phyloP scores from a whole-genome alignment of 129 eudicot genomes.

The Rutidosis leptorrhynchoides region DNA sequence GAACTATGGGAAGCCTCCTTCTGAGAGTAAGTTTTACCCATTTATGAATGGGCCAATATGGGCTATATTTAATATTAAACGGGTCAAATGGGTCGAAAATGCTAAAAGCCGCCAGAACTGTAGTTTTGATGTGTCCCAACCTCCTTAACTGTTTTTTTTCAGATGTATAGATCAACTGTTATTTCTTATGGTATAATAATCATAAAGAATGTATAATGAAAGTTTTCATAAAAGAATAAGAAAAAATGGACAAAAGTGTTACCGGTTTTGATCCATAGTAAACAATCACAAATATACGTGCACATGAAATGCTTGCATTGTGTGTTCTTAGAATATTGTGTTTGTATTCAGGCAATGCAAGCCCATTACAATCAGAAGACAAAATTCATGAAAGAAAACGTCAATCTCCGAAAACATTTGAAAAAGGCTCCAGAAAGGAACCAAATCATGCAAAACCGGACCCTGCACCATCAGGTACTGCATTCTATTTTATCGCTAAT shows the following conservation, averaged over 20 bases:
- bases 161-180: too few species aligned
- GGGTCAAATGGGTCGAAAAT: neutral
- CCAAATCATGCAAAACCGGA: slow-evolving; percentile 30
- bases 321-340: neutral
- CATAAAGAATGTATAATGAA: too few species aligned
- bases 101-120: neutral
- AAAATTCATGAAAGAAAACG: slow-evolving; percentile 30
- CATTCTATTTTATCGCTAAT: neutral
- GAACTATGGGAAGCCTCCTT: slow-evolving; percentile 65
- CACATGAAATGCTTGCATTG: neutral
- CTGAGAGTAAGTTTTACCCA: slow-evolving; percentile 48
- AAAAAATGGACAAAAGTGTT: too few species aligned
- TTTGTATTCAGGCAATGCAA: slow-evolving; percentile 38
- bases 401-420: slow-evolving; percentile 33
- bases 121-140: neutral
- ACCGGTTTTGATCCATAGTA: neutral
- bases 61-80: neutral
- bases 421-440: slow-evolving; percentile 37
- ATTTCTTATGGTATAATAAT: too few species aligned
- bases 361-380: slow-evolving; percentile 28
- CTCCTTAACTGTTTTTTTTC: too few species aligned
- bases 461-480: slow-evolving; percentile 43
- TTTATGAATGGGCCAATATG: neutral
- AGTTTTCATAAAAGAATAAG: too few species aligned
- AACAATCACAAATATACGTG: neutral